phyloP scores from a whole-genome alignment of 768 basidiomycete genomes.

The Russula earlei region DNA sequence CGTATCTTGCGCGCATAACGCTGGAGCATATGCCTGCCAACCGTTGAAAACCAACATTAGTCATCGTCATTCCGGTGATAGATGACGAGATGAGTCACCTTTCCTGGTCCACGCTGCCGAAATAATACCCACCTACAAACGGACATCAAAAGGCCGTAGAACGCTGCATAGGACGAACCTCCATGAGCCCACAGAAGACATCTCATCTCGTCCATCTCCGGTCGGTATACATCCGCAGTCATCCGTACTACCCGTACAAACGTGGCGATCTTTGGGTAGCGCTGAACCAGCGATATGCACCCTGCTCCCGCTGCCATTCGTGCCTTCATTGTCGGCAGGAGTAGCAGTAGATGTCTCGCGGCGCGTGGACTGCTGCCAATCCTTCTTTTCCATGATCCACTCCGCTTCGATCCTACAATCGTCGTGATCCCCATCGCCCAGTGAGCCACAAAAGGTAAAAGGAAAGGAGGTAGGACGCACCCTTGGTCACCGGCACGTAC shows the following conservation, averaged over 20 bases:
- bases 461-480: slow-evolving; percentile 34
- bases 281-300: neutral
- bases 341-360: slow-evolving; percentile 30
- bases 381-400: slow-evolving; percentile 81
- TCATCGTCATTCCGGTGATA: neutral
- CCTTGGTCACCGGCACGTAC: slow-evolving; percentile 67
- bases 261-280: slow-evolving; percentile 18
- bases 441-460: neutral
- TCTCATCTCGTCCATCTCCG: slow-evolving; percentile 73
- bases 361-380: slow-evolving; percentile 62
- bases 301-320: too few relatives aligned
- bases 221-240: slow-evolving; percentile 35
- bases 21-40: slow-evolving; percentile 57
- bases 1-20: slow-evolving; percentile 87
- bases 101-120: slow-evolving; percentile 74
- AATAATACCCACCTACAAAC: slow-evolving; percentile 63
- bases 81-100: slow-evolving; percentile 31
- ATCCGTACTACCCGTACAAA: slow-evolving; percentile 21
- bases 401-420: slow-evolving; percentile 63
- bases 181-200: slow-evolving; percentile 80
- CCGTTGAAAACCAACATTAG: neutral
- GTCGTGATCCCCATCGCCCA: neutral
- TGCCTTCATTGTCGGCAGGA: too few relatives aligned
- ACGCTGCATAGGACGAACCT: slow-evolving; percentile 32
- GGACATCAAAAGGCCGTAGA: neutral